Evolutionary conservation across 2,329 filamentous ascomycete species (phyloP), one percentile per base, ranked within the genome.

Genomic region (Helotiales sp.): DNA sequence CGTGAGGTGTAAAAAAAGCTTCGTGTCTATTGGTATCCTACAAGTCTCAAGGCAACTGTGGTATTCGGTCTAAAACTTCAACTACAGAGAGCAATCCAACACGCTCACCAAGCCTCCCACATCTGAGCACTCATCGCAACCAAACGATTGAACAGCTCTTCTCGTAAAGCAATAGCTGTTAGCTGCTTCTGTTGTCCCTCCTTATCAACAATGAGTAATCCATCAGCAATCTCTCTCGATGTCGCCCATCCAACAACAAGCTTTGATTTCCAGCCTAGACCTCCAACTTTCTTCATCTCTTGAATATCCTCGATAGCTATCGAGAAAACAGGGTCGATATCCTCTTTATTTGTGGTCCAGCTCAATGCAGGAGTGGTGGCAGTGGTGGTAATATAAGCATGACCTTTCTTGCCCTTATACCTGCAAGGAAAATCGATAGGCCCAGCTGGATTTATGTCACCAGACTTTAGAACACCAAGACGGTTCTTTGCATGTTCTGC

Each of bases 241-340:
- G 91, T 80, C 0, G 88, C 86, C 89, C 91, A 91, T 0, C 90
- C 90, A 0, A 95, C 88, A 1, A 95, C 81, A 50, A 95, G 75
- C 76, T 91, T 93, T 1, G 86, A 85, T 74, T 95, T 96, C 90
- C 90, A 96, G 0, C 90, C 90, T 33, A 93, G 78, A 0, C 91
- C 91, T 4, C 91, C 90, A 1, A 93, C 77, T 74, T 96, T 96
- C 71, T 86, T 88, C 53, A 96, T 69, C 71, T 93, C 89, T 51
- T 62, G 76, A 46, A 96, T 87, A 15, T 93, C 88, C 0, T 79
- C 79, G 3, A 95, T 81, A 0, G 89, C 80, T 0, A 95, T 77
- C 5, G 81, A 86, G 83, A 90, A 96, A 0, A 83, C 72, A 0
- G 89, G 85, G 24, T 86, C 81, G 4, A 85, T 63, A 19, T 80